Base-by-base conservation (phyloP, 495 filamentous ascomycete genomes). In the Aspergillus olivimuriae region DNA sequence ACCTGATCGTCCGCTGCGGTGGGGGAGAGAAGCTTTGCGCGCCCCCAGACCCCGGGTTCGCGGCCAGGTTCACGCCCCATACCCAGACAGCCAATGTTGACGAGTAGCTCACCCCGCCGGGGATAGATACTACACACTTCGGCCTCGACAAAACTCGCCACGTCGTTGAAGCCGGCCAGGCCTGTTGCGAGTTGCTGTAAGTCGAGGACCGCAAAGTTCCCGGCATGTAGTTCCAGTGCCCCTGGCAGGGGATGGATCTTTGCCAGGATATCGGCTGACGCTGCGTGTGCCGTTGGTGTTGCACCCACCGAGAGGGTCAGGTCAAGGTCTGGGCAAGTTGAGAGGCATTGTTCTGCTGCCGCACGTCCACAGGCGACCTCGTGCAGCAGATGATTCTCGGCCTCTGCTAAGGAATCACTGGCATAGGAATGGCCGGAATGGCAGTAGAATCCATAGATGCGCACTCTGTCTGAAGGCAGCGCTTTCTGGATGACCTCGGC, bases 351-450 rank as follows among this genome's bases (percentile, higher is more conserved):
- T 28, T 28, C 24, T 28, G 11, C 24, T 28, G 18, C 21, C 35
- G 4, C 46, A 21, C 1, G 43, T 43, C 0, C 48, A 39, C 39
- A 43, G 43, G 24, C 11, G 16, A 49, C n/a, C 16, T 53, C 51
- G 11, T 34, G 38, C 22, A 39, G 28, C 9, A 59, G 37, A 1
- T 50, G 47, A 14, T 3, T 3, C 18, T 39, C 47, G 17, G 56
- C 52, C 12, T 33, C 34, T 16, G 41, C 49, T 10, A 12, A 6
- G 4, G 50, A 51, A 6, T 47, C 40, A 19, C 47, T 41, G 4
- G 21, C 42, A 40, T 58, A 58, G 17, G 55, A 58, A 28, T 58
- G 55, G 1, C 50, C 50, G 1, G 55, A 51, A 26, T 59, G 56
- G 23, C 56, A 56, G 32, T 59, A 59, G 37, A 59, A 56, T 11